phyloP scores from a whole-genome alignment of 2,329 filamentous ascomycete genomes.

The Talaromyces sp. region DNA sequence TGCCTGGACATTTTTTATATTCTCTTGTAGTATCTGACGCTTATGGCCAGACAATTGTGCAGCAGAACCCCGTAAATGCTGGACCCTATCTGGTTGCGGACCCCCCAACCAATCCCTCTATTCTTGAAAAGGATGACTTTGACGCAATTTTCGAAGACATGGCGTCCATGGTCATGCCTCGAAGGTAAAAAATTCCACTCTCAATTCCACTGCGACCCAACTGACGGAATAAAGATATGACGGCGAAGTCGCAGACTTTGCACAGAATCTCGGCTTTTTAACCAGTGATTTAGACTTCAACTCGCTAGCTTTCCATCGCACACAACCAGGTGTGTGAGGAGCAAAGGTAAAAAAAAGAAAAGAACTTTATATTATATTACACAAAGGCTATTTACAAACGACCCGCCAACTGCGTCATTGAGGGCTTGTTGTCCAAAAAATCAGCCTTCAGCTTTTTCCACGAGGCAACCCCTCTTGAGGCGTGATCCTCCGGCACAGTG shows the following conservation, averaged over 20 bases:
- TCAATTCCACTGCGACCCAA: not conserved
- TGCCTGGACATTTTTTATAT: not conserved
- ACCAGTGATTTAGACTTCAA: constrained; percentile 8
- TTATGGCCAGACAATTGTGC: not conserved
- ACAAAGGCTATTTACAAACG: not conserved
- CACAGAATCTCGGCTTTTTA: constrained; percentile 12
- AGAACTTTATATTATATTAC: not conserved
- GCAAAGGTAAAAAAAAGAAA: not conserved
- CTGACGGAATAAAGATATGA: constrained; percentile 8
- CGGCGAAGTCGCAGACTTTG: constrained; percentile 8
- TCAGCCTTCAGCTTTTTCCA: constrained; percentile 42
- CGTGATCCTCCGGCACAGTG: constrained; percentile 51
- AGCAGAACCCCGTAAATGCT: not conserved
- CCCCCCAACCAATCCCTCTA: not conserved
- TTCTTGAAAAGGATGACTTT: constrained; percentile 6
- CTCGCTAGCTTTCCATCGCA: constrained; percentile 7
- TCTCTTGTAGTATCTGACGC: not conserved
- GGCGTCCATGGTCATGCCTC: constrained; percentile 8
- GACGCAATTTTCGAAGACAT: constrained; percentile 11
- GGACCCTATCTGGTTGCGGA: not conserved
- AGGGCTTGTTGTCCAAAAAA: not conserved
- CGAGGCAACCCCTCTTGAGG: constrained; percentile 42
- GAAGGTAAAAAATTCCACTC: constrained; percentile 2
- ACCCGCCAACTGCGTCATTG: not conserved
- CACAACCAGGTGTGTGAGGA: not conserved